Percentiles rank a stretch among this genome's conserved stretches.
These are phyloP conservation scores for Exidia glandulosa DNA, from an alignment of 768 basidiomycete species.

Conservation along the genomic window DNA sequence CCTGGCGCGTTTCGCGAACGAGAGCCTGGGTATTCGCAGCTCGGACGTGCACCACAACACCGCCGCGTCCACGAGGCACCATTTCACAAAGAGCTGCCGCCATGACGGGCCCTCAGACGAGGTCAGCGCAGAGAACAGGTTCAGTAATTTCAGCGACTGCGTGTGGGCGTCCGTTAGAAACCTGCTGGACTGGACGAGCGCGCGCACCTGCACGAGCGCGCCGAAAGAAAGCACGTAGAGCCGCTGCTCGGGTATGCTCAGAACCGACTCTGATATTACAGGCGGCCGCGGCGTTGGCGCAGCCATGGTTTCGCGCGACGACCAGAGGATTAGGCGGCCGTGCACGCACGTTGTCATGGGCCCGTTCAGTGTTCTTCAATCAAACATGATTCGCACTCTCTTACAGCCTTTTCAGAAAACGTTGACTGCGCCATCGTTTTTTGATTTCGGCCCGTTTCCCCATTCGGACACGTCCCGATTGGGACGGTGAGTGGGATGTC, in stretches of 20 bases:
- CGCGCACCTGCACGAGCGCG: constrained; percentile 59
- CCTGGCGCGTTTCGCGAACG: constrained; percentile 16
- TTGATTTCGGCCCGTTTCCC: too few species aligned
- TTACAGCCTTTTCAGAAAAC: too few species aligned
- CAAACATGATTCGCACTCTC: too few species aligned
- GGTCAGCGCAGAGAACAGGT: constrained; percentile 48
- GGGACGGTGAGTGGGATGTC: too few species aligned
- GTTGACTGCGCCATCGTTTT: too few species aligned
- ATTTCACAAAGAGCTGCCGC: constrained; percentile 56
- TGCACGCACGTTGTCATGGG: too few species aligned
- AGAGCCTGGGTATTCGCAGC: constrained; percentile 25
- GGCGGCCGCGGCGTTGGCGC: too few species aligned
- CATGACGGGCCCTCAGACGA: constrained; percentile 35
- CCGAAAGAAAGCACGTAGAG: constrained; percentile 69
- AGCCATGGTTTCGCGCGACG: too few species aligned
- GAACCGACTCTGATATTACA: constrained; percentile 59
- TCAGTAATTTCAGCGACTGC: constrained; percentile 69
- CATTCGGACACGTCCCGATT: too few species aligned
- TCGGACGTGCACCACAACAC: constrained; percentile 18
- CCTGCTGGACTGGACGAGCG: not conserved
- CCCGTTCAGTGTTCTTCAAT: too few species aligned
- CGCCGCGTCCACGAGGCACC: constrained; percentile 17
- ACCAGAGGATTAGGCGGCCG: too few species aligned
- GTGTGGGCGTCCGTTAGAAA: constrained; percentile 1
- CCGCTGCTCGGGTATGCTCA: constrained; percentile 71